Evolutionary conservation across 1,284 basidiomycete species (phyloP), one percentile per base, ranked within the genome.

Genomic region (Anthracocystis panici-leucophaei): DNA sequence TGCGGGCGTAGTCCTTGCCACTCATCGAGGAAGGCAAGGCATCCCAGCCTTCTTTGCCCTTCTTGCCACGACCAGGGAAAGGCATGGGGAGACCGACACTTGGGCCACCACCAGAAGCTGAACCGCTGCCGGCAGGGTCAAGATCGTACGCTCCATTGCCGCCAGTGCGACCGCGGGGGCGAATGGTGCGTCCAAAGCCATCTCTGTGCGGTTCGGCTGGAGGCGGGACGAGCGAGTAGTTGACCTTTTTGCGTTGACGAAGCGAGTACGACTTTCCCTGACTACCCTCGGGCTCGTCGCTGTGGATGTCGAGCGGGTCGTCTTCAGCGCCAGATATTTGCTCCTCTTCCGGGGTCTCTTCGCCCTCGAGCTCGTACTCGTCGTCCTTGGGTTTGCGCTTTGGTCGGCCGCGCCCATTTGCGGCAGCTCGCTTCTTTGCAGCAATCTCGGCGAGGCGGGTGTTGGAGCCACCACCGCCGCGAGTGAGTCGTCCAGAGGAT

Each of bases 241-340:
- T 82, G 70, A 84, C 75, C 62, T 81, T 81, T 50, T 84, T 84
- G 55, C 82, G 79, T 51, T 77, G 66, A 31, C 82, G 80, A n/a
- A 83, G 73, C 18, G 69, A 75, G 73, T 84, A 82, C 6, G 78
- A 67, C 49, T 74, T 73, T 61, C 65, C 73, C 52, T 77, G 71
- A 21, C 74, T 71, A 45, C 73, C 63, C 33, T 79, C 66, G n/a
- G 71, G 70, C 45, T 74, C 71, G 46, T 75, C 79, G 55, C 65
- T 68, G 49, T 82, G 79, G 27, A 77, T 64, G 27, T 78, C 73
- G 46, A 65, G 63, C 23, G 67, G 65, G 23, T 80, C 77, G 29
- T 75, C 80, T 21, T 76, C 76, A 29, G 56, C 69, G 3, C 58
- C 60, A 11, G 62, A 63, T 41, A 75, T 55, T 1, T 69, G 62